Evolutionary conservation across 2,329 filamentous ascomycete species (phyloP), one percentile per base, ranked within the genome.

Genomic region (Alternaria gaisen): DNA sequence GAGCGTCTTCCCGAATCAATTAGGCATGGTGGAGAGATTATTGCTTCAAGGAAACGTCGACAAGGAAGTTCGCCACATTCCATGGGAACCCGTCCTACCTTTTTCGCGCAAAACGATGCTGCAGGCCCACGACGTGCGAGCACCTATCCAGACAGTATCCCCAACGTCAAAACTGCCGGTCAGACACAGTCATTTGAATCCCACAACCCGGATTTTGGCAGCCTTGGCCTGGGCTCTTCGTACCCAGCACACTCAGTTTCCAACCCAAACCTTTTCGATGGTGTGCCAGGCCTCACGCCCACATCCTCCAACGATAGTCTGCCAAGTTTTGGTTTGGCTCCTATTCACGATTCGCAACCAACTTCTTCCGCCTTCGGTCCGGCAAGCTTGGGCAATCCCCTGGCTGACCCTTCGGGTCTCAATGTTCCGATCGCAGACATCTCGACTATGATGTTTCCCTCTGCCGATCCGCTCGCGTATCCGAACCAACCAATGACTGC

Each of bases 371-470:
- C 69, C 6, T 76, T 76, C 38, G 72, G 74, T 18, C 56, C 69
- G 9, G 72, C 75, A 22, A 74, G 72, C 0, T 46, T 78, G n/a
- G 59, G 62, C 18, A 70, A 72, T 48, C 72, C 77, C 36, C 72
- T 75, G 56, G 60, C 70, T 20, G 71, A 76, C 58, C 66, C 73
- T n/a, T 65, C 71, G 22, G 69, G 70, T 6, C 58, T 78, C 18
- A 82, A 81, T 58, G 79, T 81, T 3, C 80, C 79, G 9, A 81
- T 93, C 16, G 86, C 90, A 65, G 91, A 92, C 73, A 84, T 94
- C 7, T 90, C 90, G 60, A 87, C 89, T 4, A 87, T 94, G 80
- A 93, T 94, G 90, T 94, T 94, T 71, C 89, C 91, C 1, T 90
- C 90, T 0, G 85, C 87, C 34, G 91, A 94, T 69, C 91, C 91